Evolutionary conservation across 2,329 filamentous ascomycete genomes (phyloP).

Genomic region (Aureobasidium musti): DNA sequence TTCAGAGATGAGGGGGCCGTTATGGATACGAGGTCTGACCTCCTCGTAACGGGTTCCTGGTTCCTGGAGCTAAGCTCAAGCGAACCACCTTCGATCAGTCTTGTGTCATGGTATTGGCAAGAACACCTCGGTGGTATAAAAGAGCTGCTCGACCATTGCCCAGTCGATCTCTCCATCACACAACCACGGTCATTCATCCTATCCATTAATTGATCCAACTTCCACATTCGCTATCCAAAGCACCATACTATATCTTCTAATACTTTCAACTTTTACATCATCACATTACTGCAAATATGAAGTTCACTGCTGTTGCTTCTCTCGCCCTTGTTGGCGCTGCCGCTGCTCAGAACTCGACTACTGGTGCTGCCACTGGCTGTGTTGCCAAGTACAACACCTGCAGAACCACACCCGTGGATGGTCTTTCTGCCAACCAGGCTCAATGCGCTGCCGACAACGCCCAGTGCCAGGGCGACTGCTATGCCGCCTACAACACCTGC

Average conservation of each 20-base stretch:
- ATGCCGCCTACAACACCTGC: constrained; percentile 15
- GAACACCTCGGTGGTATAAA: constrained; percentile 1
- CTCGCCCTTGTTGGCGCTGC: constrained; percentile 15
- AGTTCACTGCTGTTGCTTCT: constrained; percentile 3
- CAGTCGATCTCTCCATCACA: background rate
- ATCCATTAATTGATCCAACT: constrained; percentile 1
- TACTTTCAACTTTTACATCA: constrained; percentile 4
- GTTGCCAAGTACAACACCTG: constrained; percentile 10
- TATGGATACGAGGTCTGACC: constrained; percentile 20
- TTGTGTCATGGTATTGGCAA: background rate
- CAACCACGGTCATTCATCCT: constrained; percentile 2
- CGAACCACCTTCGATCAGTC: background rate
- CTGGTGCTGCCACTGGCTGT: constrained; percentile 22
- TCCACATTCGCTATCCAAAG: constrained; percentile 9
- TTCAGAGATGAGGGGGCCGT: constrained; percentile 11
- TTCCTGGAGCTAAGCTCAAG: constrained; percentile 13
- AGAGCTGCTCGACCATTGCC: background rate
- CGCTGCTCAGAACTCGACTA: background rate
- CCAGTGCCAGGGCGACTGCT: constrained; percentile 23
- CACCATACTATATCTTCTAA: constrained; percentile 5
- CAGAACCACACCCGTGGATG: background rate
- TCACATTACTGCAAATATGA: constrained; percentile 19
- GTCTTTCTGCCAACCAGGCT: constrained; percentile 22
- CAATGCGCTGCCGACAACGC: constrained; percentile 12
- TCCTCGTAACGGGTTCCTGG: constrained; percentile 16